Evolutionary conservation across 2,329 filamentous ascomycete genomes (phyloP), one percentile per base, ranked within the genome.

Genomic region (Venturiaceae sp.): DNA sequence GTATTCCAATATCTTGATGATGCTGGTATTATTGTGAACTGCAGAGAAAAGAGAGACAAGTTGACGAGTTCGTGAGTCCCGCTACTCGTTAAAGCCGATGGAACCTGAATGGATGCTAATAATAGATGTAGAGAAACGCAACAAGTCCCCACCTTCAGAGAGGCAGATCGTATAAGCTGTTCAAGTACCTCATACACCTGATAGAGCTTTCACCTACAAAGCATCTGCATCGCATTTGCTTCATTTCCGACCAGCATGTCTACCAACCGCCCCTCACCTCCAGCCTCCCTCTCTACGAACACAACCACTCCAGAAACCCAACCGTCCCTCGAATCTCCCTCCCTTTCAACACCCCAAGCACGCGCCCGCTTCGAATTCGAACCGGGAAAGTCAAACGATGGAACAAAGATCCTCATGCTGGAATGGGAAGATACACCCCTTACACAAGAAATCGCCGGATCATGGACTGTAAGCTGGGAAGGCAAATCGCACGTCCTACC

Each of bases 391-490:
- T 87, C 84, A 54, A 89, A 90, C 41, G 87, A 92, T 63, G 90
- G 90, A 41, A 95, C 90, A 62, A 96, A 95, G 76, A 86, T 96
- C 62, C 76, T 96, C 65, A 94, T 96, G 90, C 86, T 95, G 39
- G 90, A 96, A 71, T 96, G 91, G 91, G 84, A 89, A 68, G 83
- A 86, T 56, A 80, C 81, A 63, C 75, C 79, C 60, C 71, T 74
- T 44, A 78, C 74, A 2, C 72, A 75, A 55, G 72, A 72, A 11
- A 63, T 77, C 16, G 68, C 66, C 0, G 80, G 79, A 2, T 80
- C 80, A 60, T 95, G 90, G 90, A 82, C 87, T 60, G 85, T 95
- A 21, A 86, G 83, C 1, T 95, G 91, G 90, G 83, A 91, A 44
- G 87, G 88, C 47, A 95, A 94, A 71, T 83, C 80, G 30, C 84